Percentiles rank a stretch among this genome's conserved stretches.
Conservation (phyloP, 116 monocot genomes). For the Iris pallida region DNA sequence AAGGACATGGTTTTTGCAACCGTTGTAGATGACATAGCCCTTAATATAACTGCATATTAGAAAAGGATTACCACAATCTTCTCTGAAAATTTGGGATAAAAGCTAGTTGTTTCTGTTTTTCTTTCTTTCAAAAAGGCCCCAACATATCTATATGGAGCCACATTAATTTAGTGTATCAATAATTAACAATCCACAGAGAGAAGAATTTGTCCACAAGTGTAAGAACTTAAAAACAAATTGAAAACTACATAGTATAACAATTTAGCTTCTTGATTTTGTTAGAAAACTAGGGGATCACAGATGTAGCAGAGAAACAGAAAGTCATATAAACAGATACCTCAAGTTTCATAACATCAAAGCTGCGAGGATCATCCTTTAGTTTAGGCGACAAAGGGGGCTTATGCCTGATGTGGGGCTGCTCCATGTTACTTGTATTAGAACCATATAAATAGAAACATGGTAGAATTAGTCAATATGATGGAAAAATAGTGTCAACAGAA, state of each 20-base stretch:
- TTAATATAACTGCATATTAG: no score
- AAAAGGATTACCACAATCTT: no score
- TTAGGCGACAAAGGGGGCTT: neutral
- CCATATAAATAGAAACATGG: slow-evolving; percentile 1
- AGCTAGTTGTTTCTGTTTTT: no score
- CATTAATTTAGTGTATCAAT: no score
- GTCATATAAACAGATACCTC: neutral
- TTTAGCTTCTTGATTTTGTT: neutral
- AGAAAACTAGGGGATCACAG: neutral
- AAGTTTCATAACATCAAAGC: neutral
- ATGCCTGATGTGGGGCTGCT: neutral
- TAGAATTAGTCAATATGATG: slow-evolving; percentile 2
- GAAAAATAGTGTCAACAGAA: neutral
- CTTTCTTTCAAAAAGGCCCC: no score
- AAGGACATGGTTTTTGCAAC: no score
- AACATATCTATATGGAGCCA: no score
- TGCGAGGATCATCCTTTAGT: slow-evolving; percentile 1
- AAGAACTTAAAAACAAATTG: neutral
- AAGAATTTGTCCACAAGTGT: no score
- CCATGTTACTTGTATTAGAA: neutral
- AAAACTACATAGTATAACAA: neutral
- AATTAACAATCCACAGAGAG: no score
- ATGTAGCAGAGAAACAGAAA: neutral
- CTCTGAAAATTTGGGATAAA: no score
- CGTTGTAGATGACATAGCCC: no score